Percentiles rank a stretch among this genome's conserved stretches.
These are phyloP conservation scores for Serendipita sp. DNA, from an alignment of 768 basidiomycete species.

Conservation along the genomic window DNA sequence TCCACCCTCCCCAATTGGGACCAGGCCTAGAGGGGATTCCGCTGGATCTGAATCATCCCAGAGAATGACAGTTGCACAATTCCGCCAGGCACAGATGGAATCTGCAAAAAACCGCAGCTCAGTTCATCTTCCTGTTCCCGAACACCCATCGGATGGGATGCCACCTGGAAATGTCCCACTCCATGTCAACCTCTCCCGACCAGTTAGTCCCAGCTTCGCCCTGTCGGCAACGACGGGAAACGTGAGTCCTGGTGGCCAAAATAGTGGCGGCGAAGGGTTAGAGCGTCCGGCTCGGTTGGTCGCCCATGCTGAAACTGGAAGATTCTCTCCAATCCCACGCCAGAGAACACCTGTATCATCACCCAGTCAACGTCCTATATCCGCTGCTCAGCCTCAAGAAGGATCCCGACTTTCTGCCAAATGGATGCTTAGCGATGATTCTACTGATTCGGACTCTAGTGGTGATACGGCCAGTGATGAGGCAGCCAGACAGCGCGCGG, in stretches of 20 bases:
- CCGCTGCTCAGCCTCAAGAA: background rate
- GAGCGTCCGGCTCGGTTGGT: background rate
- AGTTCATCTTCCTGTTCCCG: constrained; percentile 4
- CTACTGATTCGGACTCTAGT: background rate
- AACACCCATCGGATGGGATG: constrained; percentile 2
- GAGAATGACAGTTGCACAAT: constrained; percentile 67
- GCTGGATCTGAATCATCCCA: constrained; percentile 50
- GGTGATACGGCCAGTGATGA: background rate
- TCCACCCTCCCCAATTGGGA: constrained; percentile 19
- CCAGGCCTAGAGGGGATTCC: constrained; percentile 44
- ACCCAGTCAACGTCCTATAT: background rate
- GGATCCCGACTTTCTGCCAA: background rate
- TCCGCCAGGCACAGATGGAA: constrained; percentile 56
- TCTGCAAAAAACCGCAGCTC: background rate
- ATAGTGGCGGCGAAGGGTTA: background rate
- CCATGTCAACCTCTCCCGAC: background rate
- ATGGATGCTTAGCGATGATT: background rate
- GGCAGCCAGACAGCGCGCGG: background rate
- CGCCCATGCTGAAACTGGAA: background rate
- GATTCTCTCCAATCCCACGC: constrained; percentile 3
- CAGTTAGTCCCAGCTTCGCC: background rate
- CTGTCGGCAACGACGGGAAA: background rate
- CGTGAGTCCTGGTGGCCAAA: background rate
- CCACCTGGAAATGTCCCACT: constrained; percentile 4
- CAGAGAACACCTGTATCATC: background rate